These are phyloP conservation scores for Gastrolobium villosum DNA, from an alignment of 306 rosid genomes.

Conservation along the genomic window DNA sequence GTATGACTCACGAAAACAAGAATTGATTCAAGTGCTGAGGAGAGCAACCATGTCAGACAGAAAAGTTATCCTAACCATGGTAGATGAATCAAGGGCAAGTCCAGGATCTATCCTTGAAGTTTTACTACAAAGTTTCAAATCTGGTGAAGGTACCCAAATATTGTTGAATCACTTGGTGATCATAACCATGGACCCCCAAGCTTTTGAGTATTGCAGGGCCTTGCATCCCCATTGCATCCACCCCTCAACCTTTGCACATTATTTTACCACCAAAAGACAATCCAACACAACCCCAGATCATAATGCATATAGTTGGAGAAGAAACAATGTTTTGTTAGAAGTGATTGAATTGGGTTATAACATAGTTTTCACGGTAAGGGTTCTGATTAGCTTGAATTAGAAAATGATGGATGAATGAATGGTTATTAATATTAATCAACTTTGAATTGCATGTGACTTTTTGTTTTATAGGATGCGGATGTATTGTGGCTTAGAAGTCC, in stretches of 20 bases:
- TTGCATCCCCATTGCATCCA: slow-evolving; percentile 65
- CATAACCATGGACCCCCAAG: slow-evolving; percentile 53
- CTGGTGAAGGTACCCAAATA: slow-evolving; percentile 54
- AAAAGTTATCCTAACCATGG: slow-evolving; percentile 61
- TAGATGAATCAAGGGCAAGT: slow-evolving; percentile 61
- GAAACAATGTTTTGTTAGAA: slow-evolving; percentile 48
- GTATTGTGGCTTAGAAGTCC: slow-evolving; percentile 72
- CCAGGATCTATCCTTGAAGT: slow-evolving; percentile 66
- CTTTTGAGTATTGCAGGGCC: slow-evolving; percentile 54
- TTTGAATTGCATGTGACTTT: slow-evolving; percentile 13
- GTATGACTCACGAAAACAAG: slow-evolving; percentile 37
- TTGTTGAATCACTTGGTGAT: slow-evolving; percentile 63
- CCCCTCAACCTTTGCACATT: slow-evolving; percentile 48
- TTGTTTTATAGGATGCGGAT: slow-evolving; percentile 64
- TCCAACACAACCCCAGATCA: slow-evolving; percentile 14
- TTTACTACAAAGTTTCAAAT: slow-evolving; percentile 64
- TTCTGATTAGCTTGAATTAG: neutral
- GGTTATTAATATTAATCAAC: neutral
- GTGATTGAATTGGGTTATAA: slow-evolving; percentile 63
- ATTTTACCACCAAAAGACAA: slow-evolving; percentile 32
- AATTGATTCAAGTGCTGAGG: slow-evolving; percentile 51
- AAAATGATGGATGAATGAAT: slow-evolving; percentile 2
- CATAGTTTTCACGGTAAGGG: slow-evolving; percentile 61
- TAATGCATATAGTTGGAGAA: slow-evolving; percentile 42
- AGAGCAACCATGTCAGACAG: slow-evolving; percentile 57